Percentiles rank a stretch among this genome's conserved stretches.
These are phyloP conservation scores for Aspergillus sclerotioniger DNA, from an alignment of 495 filamentous ascomycete genomes.

Conservation along the genomic window DNA sequence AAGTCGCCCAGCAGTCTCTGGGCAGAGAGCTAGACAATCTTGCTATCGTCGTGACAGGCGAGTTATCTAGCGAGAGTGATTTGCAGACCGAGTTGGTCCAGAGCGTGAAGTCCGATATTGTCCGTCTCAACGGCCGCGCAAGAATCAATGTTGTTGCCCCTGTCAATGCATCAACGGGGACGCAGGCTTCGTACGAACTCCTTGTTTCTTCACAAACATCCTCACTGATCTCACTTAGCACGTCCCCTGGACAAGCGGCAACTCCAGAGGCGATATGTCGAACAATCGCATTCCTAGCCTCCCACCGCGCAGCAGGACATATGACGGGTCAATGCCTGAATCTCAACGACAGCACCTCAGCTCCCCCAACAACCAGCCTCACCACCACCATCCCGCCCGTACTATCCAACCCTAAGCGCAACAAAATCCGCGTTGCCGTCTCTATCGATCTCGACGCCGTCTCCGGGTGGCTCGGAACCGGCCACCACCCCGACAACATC, in stretches of 20 bases:
- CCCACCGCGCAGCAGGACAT: conserved; percentile 51
- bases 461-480: conserved; percentile 59
- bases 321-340: conserved; percentile 54
- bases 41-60: conserved; percentile 55
- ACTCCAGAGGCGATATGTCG: conserved; percentile 51
- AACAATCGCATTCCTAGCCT: conserved; percentile 53
- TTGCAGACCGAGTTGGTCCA: conserved; percentile 55
- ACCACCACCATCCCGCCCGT: conserved; percentile 22
- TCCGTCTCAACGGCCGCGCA: conserved; percentile 47
- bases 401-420: conserved; percentile 27
- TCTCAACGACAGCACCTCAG: conserved; percentile 45
- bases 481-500: conserved; percentile 44
- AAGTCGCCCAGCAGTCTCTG: conserved; percentile 30
- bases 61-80: conserved; percentile 51
- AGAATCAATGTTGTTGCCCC: conserved; percentile 57
- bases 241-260: conserved; percentile 45
- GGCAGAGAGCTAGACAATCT: conserved; percentile 45
- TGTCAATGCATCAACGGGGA: conserved; percentile 25
- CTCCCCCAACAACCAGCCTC: not conserved
- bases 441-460: conserved; percentile 62
- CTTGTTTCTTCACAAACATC: not conserved
- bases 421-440: conserved; percentile 50
- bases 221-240: conserved; percentile 14
- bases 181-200: conserved; percentile 37
- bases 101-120: conserved; percentile 55